Evolutionary conservation across 2,329 filamentous ascomycete species (phyloP), one percentile per base, ranked within the genome.

Genomic region (Fusarium continuum): DNA sequence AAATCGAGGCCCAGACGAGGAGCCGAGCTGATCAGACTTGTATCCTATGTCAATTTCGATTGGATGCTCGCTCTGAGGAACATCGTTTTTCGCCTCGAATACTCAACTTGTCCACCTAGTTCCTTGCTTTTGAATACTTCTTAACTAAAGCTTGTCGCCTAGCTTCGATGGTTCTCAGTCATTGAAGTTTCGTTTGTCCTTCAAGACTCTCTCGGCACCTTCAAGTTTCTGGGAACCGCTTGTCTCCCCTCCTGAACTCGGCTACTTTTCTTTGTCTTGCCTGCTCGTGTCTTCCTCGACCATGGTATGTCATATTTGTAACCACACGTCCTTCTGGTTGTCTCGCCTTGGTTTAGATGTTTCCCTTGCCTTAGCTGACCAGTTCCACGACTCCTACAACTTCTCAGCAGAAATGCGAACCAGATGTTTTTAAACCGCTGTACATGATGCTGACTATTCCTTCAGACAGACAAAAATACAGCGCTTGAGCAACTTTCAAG

Each of bases 231-330:
- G 4, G 8, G 10, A 22, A 22, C 17, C 22, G 45, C 17, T 34
- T 31, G 11, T 32, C 44, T 52, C 50, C 32, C 29, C 39, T 57
- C 9, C 17, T 22, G 17, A 16, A 25, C 43, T n/a, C n/a, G n/a
- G 25, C 25, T 52, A 22, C 10, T n/a, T 13, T 29, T 40, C 6
- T 29, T 26, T 19, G 14, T 28, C 17, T 11, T 25, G 9, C 8
- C 25, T 22, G 16, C 52, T 48, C 10, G 65, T 65, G 55, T 34
- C 52, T 55, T 55, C 49, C 38, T 65, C 65, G 29, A 54, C 35
- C 13, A 39, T 57, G 51, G 68, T 70, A 60, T 19, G 68, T 60
- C 20, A 39, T 32, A n/a, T 26, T 31, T 45, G 16, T n/a, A 45
- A 31, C 16, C 36, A 44, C 4, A n/a, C 17, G 22, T 23, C 14